Base-by-base conservation (phyloP, 345 rosid species). In the Heritiera fomes region DNA sequence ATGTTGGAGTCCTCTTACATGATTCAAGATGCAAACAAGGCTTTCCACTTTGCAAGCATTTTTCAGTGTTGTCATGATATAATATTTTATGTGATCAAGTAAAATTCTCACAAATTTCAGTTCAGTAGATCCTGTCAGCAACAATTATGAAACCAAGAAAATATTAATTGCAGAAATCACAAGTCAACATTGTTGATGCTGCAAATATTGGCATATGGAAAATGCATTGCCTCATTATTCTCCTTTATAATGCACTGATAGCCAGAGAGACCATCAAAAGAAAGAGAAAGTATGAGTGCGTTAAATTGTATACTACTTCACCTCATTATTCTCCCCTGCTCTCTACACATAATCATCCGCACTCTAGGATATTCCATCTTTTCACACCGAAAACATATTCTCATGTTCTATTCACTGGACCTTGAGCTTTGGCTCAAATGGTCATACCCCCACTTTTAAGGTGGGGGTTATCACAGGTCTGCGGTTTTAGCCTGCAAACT, bases 231-330 rank as follows among this genome's bases (percentile, higher is more conserved):
- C 58, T 47, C 58, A 3, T 47, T 70, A 47, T 49, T 49, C 6
- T 6, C 18, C 73, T 68, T 6, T 46, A 46, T 34, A 2, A 34
- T 1, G 38, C 38, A 10, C 1, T 3, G 65, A 38, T 40, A 7
- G 28, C 58, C 47, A 41, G 45, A 32, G 3, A 71, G 30, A 30
- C 12, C 17, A 14, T 14, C 18, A 71, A 49, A 50, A 50, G 75
- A 8, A 10, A 15, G 23, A 59, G 0, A 71, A 15, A 9, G 28
- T 8, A 55, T 49, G 75, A 52, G 66, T 28, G 40, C 66, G 30
- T 61, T 61, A 61, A 61, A 50, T 50, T 50, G 23, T 17, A 71
- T 15, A 52, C 45, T 5, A 71, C 46, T 49, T 50, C 75, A 71
- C 61, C 55, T 50, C 55, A 12, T 12, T 49, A 49, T 49, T 15